Base-by-base conservation (phyloP, 2,329 filamentous ascomycete genomes). In the Trichoderma koningiopsis region DNA sequence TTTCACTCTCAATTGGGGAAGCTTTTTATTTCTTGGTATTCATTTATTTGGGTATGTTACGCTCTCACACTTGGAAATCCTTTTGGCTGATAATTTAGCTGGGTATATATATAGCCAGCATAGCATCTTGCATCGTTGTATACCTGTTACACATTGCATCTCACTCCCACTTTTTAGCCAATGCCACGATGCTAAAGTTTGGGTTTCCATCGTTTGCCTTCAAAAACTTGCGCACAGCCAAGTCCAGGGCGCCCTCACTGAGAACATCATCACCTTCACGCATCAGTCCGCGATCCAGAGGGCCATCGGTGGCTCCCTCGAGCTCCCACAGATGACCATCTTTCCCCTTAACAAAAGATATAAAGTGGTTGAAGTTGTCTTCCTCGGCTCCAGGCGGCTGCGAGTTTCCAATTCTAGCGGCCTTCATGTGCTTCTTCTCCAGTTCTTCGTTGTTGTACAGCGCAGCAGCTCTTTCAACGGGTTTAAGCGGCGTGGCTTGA, bases 271-370 rank as follows among this genome's bases (percentile, higher is more conserved):
- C 88, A 4, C 83, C 85, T 1, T 83, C 83, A 1, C 70, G 79
- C 69, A 91, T 77, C 16, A 72, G 66, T 0, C 89, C 89, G 16
- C 92, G 83, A 72, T 93, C 87, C 57, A 95, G 80, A 0, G 92
- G 92, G 0, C 92, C 92, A 74, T 90, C 91, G 60, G 91, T 84
- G 27, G 85, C 79, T 0, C 93, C 93, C 79, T 96, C 93, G 75
- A 96, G 79, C 81, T 96, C 93, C 89, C 92, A 96, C 53, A 96
- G 76, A 68, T 83, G 83, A 7, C 86, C 85, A 66, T 90, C 87
- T 73, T 86, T 84, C 4, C 82, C 83, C 79, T 91, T 93, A 60
- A 94, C 89, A 76, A 94, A 96, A 53, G 91, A 91, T 49, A 96
- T 90, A 75, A 94, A 96, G 78, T 96, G 93, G 72, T 93, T 83